phyloP scores from a whole-genome alignment of 305 asterid genomes.

The Withania somnifera region DNA sequence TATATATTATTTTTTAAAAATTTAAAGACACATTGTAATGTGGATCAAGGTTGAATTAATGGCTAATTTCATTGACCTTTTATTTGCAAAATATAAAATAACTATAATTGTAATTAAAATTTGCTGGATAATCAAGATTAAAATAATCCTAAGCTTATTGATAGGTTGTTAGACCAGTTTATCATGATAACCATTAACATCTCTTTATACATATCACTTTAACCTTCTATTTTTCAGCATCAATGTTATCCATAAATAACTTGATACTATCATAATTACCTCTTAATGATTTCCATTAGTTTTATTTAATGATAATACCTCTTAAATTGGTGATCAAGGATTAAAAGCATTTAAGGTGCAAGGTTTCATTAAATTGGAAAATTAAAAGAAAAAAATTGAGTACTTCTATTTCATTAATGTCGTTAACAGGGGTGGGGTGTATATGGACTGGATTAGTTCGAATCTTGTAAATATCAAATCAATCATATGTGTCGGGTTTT shows the following conservation, averaged over 20 bases:
- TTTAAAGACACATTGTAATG: too few relatives aligned
- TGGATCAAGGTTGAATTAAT: too few relatives aligned
- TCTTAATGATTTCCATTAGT: not conserved
- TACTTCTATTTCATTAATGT: not conserved
- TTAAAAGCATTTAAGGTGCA: not conserved
- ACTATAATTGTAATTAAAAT: too few relatives aligned
- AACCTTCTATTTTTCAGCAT: not conserved
- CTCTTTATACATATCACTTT: not conserved
- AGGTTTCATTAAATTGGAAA: not conserved
- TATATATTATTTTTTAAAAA: too few relatives aligned
- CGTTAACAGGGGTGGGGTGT: too few relatives aligned
- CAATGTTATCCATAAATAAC: not conserved
- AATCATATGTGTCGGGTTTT: too few relatives aligned
- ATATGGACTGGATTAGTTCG: too few relatives aligned
- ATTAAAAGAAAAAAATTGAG: not conserved
- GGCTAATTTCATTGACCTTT: too few relatives aligned
- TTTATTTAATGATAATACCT: not conserved
- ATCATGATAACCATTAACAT: not conserved
- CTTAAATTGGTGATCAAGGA: not conserved
- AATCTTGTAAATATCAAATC: too few relatives aligned
- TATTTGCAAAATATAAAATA: too few relatives aligned
- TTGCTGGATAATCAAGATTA: not conserved
- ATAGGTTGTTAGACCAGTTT: not conserved
- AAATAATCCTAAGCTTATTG: not conserved
- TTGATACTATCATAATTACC: not conserved